These are phyloP conservation scores for Tetrapisispora nanseiensis DNA, from an alignment of 805 yeast genomes.

Conservation along the genomic window DNA sequence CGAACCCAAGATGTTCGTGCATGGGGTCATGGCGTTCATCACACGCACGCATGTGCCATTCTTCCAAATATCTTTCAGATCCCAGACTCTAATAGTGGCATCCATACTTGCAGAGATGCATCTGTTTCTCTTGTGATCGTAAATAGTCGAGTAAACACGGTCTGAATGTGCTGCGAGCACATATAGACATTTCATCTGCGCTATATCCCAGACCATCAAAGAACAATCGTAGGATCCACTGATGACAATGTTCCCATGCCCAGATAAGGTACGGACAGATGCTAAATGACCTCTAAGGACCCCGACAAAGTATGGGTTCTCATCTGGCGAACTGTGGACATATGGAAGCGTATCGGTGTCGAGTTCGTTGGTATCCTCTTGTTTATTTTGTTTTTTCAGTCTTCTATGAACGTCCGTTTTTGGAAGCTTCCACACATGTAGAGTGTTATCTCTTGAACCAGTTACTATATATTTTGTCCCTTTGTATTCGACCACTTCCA, in stretches of 20 bases:
- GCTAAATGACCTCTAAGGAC: slow-evolving; percentile 70
- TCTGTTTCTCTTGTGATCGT: slow-evolving; percentile 63
- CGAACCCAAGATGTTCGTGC: slow-evolving; percentile 24
- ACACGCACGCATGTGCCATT: slow-evolving; percentile 23
- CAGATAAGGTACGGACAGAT: slow-evolving; percentile 79
- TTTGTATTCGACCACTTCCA: slow-evolving; percentile 67
- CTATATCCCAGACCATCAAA: slow-evolving; percentile 86
- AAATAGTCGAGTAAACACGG: slow-evolving; percentile 75
- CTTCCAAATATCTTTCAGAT: slow-evolving; percentile 62
- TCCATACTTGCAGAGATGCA: slow-evolving; percentile 92
- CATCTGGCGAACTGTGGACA: slow-evolving; percentile 28
- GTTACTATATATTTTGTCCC: slow-evolving; percentile 68
- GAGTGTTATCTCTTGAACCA: slow-evolving; percentile 68
- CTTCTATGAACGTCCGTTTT: slow-evolving; percentile 24
- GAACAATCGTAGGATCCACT: slow-evolving; percentile 88
- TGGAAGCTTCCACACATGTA: slow-evolving; percentile 81
- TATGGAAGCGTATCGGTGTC: slow-evolving; percentile 39
- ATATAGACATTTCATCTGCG: slow-evolving; percentile 60
- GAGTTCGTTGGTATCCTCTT: slow-evolving; percentile 48
- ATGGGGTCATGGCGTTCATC: slow-evolving; percentile 18
- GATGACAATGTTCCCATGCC: slow-evolving; percentile 70
- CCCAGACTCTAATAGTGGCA: slow-evolving; percentile 83
- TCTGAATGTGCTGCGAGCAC: slow-evolving; percentile 77
- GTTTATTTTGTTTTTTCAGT: slow-evolving; percentile 20
- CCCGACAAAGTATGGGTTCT: slow-evolving; percentile 55